Percentiles rank a stretch among this genome's conserved stretches.
Conservation (phyloP, 371 early-diverging fungal species). For the Mortierella sp. region DNA sequence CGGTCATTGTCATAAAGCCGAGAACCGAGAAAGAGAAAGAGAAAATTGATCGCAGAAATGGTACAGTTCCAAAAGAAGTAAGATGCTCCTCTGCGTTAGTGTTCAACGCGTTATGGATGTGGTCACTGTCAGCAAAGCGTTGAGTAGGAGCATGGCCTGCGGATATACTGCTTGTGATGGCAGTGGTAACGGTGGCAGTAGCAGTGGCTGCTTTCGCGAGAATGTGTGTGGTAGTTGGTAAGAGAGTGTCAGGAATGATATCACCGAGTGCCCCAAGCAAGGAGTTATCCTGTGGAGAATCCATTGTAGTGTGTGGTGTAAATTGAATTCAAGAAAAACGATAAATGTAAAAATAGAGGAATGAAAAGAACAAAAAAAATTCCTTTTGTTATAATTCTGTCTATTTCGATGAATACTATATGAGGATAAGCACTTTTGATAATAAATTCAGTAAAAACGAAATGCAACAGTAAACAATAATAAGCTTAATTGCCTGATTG, state of each 20-base stretch:
- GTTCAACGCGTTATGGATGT: not conserved
- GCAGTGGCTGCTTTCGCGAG: slow-evolving; percentile 11
- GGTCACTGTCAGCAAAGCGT: not conserved
- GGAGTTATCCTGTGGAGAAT: not conserved
- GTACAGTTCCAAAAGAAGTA: slow-evolving; percentile 21
- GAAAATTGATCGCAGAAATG: slow-evolving; percentile 54
- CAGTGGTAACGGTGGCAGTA: slow-evolving; percentile 18
- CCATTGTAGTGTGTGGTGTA: not conserved
- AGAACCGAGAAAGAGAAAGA: slow-evolving; percentile 63
- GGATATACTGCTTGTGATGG: not conserved
- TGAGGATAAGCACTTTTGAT: not conserved
- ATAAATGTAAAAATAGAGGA: not conserved
- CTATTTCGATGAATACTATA: not conserved
- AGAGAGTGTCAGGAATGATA: not conserved
- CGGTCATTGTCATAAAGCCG: slow-evolving; percentile 67
- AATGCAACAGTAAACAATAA: too few species aligned
- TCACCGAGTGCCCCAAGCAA: not conserved
- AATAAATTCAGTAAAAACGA: too few species aligned
- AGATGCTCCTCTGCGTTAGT: slow-evolving; percentile 8
- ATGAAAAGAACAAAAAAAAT: not conserved
- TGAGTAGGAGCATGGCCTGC: slow-evolving; percentile 1
- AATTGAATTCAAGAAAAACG: not conserved
- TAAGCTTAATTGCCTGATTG: too few species aligned
- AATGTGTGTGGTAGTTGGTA: slow-evolving; percentile 13
- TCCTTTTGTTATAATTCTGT: not conserved